Base-by-base conservation (phyloP, 768 basidiomycete species). In the Amanita rubescens region DNA sequence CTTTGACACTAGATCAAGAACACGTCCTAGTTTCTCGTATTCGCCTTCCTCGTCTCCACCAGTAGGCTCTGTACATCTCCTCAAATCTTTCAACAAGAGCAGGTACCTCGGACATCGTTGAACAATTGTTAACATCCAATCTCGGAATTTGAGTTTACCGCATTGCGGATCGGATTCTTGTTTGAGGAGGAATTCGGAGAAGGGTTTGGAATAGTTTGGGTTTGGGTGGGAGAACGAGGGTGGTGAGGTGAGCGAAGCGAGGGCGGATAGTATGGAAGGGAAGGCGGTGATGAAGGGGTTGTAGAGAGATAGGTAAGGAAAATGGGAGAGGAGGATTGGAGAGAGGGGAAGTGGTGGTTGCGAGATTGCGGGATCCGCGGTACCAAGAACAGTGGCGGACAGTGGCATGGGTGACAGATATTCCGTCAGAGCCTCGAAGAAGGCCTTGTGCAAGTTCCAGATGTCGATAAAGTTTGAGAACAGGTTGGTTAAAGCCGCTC, bases 381-480 rank as follows among this genome's bases (percentile, higher is more conserved):
- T 17, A 12, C 34, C 12, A 24, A 57, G 55, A 9, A 63, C 44
- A 49, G 65, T 60, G 55, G 67, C 54, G 60, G 61, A 32, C 58
- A 20, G 24, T 17, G 41, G 33, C 44, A 46, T 46, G 17, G 52
- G 44, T 11, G 17, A 34, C 58, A 75, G 54, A 46, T 79, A 71
- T 38, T 69, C 66, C 7, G 79, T 74, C 25, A 91, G 74, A 2
- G 83, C 77, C 5, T 77, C 71, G 54, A 82, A 81, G 67, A 91
- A 85, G 2, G 85, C 79, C 49, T 79, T 85, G 67, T 91, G 89
- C 39, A 90, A 75, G 61, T 90, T 92, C 90, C 87, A 91, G 32
- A 94, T 92, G 67, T 93, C 90, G 63, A 91, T 84, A 58, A 93
- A 91, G 66, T 92, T 92, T 57, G 86, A 87, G 67, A 94, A 94